A percentile compares a stretch with the other conserved stretches of the same genome.
Evolutionary conservation across 129 eudicot genomes (phyloP).

Genomic region (Dittrichia graveolens): DNA sequence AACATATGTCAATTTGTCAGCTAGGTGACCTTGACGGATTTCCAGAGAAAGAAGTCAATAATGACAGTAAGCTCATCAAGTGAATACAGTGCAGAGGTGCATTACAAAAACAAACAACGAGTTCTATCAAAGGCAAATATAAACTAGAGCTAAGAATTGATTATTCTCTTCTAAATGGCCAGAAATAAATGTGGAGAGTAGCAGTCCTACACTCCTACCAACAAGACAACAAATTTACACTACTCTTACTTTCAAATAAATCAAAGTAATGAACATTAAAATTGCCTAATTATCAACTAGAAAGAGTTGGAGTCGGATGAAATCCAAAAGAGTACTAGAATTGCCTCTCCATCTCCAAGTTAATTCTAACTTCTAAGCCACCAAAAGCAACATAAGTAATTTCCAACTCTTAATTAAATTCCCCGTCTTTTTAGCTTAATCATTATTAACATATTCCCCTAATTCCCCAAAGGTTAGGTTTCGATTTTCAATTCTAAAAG

Average conservation of each 20-base stretch:
- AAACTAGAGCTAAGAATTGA: not conserved
- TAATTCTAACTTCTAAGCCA: not conserved
- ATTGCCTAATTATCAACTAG: not conserved
- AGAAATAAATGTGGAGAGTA: not conserved
- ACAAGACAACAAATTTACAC: not conserved
- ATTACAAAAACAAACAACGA: not conserved
- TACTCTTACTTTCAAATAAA: not conserved
- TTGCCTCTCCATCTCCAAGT: not conserved
- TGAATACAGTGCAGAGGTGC: not conserved
- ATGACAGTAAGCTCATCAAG: not conserved
- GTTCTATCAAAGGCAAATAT: not conserved
- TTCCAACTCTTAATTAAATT: not conserved
- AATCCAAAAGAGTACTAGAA: not conserved
- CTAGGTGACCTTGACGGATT: not conserved
- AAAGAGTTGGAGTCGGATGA: not conserved
- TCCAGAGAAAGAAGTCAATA: not conserved
- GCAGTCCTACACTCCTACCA: not conserved
- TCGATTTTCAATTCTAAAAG: constrained; percentile 1
- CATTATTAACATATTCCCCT: not conserved
- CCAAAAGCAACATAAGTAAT: not conserved
- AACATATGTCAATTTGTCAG: constrained; percentile 1
- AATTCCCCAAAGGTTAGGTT: not conserved
- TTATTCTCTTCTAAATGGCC: not conserved
- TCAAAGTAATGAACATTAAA: not conserved
- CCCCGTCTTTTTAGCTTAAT: not conserved